These are phyloP conservation scores for Dichotomocladium elegans DNA, from an alignment of 371 early-diverging fungal genomes.

Conservation along the genomic window DNA sequence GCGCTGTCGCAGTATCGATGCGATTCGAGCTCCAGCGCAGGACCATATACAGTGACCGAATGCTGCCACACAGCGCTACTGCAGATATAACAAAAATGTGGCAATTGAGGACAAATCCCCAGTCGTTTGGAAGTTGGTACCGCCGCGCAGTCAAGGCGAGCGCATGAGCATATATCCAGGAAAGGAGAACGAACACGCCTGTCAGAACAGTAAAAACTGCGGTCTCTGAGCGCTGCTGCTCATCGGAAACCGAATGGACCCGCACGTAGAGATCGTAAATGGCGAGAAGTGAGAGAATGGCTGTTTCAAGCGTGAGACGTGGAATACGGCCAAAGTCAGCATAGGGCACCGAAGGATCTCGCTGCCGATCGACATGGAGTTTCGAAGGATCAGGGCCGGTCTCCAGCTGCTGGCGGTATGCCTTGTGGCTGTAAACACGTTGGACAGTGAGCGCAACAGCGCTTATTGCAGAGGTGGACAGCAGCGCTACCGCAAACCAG, in stretches of 20 bases:
- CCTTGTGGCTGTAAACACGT: slow-evolving; percentile 7
- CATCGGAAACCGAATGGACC: slow-evolving; percentile 2
- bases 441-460: slow-evolving; percentile 14
- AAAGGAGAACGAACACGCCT: slow-evolving; percentile 6
- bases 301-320: slow-evolving; percentile 12
- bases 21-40: not conserved
- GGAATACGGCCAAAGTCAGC: slow-evolving; percentile 12
- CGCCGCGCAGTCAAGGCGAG: slow-evolving; percentile 19
- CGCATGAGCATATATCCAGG: slow-evolving; percentile 27
- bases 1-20: slow-evolving; percentile 9
- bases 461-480: slow-evolving; percentile 5
- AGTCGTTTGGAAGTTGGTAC: slow-evolving; percentile 22
- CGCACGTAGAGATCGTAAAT: slow-evolving; percentile 4
- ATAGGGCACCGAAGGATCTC: slow-evolving; percentile 18
- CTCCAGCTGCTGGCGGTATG: not conserved
- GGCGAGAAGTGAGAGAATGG: slow-evolving; percentile 1
- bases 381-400: slow-evolving; percentile 1
- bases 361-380: slow-evolving; percentile 7
- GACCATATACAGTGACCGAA: slow-evolving; percentile 3
- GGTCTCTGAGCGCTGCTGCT: not conserved
- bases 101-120: slow-evolving; percentile 40
- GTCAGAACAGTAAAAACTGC: slow-evolving; percentile 3
- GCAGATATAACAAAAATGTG: slow-evolving; percentile 31
- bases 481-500: slow-evolving; percentile 9
- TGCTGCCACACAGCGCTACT: slow-evolving; percentile 1